These are phyloP conservation scores for Mortierella antarctica DNA, from an alignment of 192 early-diverging fungal species.

Conservation along the genomic window DNA sequence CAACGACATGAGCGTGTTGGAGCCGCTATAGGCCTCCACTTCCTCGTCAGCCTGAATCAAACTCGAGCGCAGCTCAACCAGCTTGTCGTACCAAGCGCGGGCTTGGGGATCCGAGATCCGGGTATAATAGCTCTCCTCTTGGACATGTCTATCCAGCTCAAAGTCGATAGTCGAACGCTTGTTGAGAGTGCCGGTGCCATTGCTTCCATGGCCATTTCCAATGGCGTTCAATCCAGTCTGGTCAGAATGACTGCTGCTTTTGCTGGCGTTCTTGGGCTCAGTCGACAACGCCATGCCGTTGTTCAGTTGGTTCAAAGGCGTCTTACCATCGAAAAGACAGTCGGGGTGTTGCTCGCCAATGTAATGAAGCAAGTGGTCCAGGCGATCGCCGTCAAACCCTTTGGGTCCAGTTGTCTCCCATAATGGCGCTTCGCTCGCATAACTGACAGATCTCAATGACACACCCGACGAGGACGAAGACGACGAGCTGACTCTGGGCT, in stretches of 20 bases:
- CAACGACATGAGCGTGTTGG: constrained; percentile 49
- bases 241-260: constrained; percentile 5
- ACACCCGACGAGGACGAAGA: not conserved
- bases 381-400: constrained; percentile 60
- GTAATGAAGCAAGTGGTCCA: constrained; percentile 64
- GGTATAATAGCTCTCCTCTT: constrained; percentile 58
- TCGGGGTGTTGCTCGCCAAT: constrained; percentile 72
- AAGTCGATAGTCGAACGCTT: constrained; percentile 48
- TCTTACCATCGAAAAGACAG: constrained; percentile 62
- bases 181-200: not conserved
- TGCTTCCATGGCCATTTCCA: not conserved
- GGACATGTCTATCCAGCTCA: constrained; percentile 59
- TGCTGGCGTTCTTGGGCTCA: not conserved
- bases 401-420: constrained; percentile 53
- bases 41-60: constrained; percentile 47
- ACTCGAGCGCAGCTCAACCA: constrained; percentile 49
- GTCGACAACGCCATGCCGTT: constrained; percentile 53
- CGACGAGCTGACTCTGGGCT: not conserved
- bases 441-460: not conserved
- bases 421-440: constrained; percentile 32
- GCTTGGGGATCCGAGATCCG: constrained; percentile 54
- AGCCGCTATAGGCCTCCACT: constrained; percentile 27
- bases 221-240: not conserved
- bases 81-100: constrained; percentile 56
- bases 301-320: constrained; percentile 53